These are phyloP conservation scores for Coniochaeta sp. DNA, from an alignment of 2,329 filamentous ascomycete species.

Conservation along the genomic window DNA sequence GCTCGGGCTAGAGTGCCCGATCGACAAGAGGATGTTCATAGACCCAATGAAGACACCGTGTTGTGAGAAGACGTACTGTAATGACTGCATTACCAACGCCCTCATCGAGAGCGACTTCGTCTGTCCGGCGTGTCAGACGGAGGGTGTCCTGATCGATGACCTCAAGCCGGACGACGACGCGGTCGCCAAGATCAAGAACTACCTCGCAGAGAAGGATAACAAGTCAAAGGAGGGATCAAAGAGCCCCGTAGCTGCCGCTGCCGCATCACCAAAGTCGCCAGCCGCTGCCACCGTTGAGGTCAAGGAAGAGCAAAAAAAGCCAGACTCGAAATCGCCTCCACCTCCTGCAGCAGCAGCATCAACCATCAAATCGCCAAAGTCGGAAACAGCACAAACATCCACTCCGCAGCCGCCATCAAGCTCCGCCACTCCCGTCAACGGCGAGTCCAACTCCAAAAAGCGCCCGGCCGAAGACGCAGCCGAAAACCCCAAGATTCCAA, in stretches of 20 bases:
- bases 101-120: constrained; percentile 97
- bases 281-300: constrained; percentile 26
- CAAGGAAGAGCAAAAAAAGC: constrained; percentile 28
- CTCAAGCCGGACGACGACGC: constrained; percentile 75
- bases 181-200: constrained; percentile 70
- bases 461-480: constrained; percentile 68
- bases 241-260: constrained; percentile 18
- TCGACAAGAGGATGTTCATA: constrained; percentile 97
- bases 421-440: constrained; percentile 18
- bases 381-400: constrained; percentile 18
- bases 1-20: constrained; percentile 81
- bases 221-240: constrained; percentile 38
- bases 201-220: constrained; percentile 41
- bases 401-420: constrained; percentile 15
- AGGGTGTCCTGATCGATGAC: constrained; percentile 89
- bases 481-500: constrained; percentile 58
- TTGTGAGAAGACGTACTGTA: constrained; percentile 97
- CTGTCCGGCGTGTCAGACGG: constrained; percentile 85
- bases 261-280: constrained; percentile 21
- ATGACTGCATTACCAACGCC: constrained; percentile 98
- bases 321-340: constrained; percentile 15
- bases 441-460: constrained; percentile 61
- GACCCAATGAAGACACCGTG: constrained; percentile 98
- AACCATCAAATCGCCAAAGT: constrained; percentile 15
- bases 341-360: constrained; percentile 18